Evolutionary conservation across 805 yeast genomes (phyloP), one percentile per base, ranked within the genome.

Genomic region (Kuraishia hungarica): DNA sequence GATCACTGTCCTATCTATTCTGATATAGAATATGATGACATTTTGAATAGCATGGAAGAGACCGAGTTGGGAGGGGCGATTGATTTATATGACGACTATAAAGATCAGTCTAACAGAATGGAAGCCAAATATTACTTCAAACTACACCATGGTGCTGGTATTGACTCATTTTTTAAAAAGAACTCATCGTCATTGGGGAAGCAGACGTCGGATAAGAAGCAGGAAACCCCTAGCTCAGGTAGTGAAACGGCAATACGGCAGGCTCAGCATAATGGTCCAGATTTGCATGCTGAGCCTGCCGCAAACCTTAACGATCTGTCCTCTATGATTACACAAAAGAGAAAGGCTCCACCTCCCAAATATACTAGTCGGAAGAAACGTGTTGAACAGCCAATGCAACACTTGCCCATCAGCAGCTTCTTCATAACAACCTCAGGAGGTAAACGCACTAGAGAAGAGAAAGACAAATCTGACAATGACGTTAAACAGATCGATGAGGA

Each of bases 1-100:
- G 99, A 93, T 67, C 99, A 93, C 69, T 93, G 98, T 67, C 99
- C 99, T 0, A 81, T 90, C 0, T 90, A 67, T 63, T 77, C 90
- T 1, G 97, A 90, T 66, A 63, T 91, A 50, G 70, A 72, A 46
- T 54, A 67, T 7, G 51, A 52, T 1, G 47, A 48, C 0, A 43
- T 59, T 13, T 49, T 54, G 50, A 22, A 50, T 48, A 23, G 19
- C 49, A 53, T 19, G 51, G 20, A 6, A 15, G 28, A 35, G 17
- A 15, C 17, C 8, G 47, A 26, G 17, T 15, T 39, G 13, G 53
- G n/a, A 21, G 19, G 20, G 23, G 21, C 13, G 10, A 54, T 50
- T 7, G 59, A 54, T 22, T 13, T 24, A 15, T 55, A 49, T 52
- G 54, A 24, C n/a, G 47, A 20, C 17, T 52, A 20, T 48, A 56